Percentiles rank a stretch among this genome's conserved stretches.
These are phyloP conservation scores for Antitrichia curtipendula DNA, from an alignment of 225 moss, liverwort and hornwort genomes.

Conservation along the genomic window DNA sequence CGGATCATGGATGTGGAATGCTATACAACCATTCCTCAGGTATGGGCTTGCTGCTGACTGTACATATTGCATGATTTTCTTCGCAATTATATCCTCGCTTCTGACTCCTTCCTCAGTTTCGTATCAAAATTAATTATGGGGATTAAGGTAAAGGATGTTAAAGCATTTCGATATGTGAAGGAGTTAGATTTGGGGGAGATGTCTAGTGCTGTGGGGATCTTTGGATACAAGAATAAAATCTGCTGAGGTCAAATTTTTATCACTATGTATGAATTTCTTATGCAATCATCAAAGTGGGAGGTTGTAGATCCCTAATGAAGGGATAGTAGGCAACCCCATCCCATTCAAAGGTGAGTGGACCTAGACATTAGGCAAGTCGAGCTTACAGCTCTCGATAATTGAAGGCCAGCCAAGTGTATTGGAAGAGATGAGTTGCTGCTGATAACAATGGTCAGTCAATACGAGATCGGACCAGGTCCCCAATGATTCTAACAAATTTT, in stretches of 20 bases:
- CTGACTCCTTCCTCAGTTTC: background rate
- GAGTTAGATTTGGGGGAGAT: background rate
- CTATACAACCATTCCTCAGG: slow-evolving; percentile 69
- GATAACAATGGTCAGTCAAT: background rate
- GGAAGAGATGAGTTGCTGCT: background rate
- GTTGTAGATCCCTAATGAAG: background rate
- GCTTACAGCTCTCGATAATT: background rate
- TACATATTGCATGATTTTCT: background rate
- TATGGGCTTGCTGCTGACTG: background rate
- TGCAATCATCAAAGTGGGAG: background rate
- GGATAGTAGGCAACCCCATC: background rate
- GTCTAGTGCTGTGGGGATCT: background rate
- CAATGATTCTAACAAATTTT: background rate
- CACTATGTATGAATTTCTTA: background rate
- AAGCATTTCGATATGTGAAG: background rate
- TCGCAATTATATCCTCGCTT: background rate
- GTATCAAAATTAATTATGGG: background rate
- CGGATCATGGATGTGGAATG: slow-evolving; percentile 87
- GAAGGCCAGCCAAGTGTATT: background rate
- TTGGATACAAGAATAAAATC: background rate
- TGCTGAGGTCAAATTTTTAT: background rate
- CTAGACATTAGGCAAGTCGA: background rate
- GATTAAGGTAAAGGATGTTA: background rate
- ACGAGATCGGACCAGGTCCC: background rate
- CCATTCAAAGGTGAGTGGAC: background rate